Base-by-base conservation (phyloP, 306 rosid species). In the Castanea crenata region DNA sequence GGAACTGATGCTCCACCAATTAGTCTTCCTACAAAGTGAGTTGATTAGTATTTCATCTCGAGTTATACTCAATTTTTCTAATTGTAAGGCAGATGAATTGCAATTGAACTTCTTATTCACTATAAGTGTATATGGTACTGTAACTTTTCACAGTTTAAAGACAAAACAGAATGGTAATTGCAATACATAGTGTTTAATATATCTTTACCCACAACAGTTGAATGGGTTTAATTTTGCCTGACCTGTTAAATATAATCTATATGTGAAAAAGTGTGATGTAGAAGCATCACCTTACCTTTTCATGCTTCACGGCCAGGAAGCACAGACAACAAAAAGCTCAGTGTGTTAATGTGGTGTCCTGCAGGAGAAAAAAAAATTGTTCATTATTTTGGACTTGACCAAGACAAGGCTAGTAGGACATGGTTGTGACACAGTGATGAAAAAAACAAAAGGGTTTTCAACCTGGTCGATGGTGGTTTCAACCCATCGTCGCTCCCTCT, bases 1-100 rank as follows among this genome's bases (percentile, higher is more conserved):
- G 96, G 99, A 49, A 91, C 92, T 31, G 95, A 95, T 82, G 62
- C 89, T 54, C 86, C 83, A 7, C 90, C 97, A 16, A 81, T 69
- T 27, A 21, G 67, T 34, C 72, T 92, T 74, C 57, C 49, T 79
- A 10, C 80, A 76, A 86, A 61, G 99, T 92, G 80, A 86, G 89
- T 83, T 65, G 19, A 41, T 74, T 77, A 76, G 55, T 74, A 72
- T 55, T 59, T 74, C 21, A 13, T 87, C 71, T 58, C 18, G 54
- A 15, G 55, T 62, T 76, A 34, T 49, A 73, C 7, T 16, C 57
- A 21, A 55, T 23, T 1, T 25, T 13, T 55, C 38, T 64, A 12
- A 46, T 58, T 67, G 54, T 19, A 35, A 19, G n/a, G 52, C 51
- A 9, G 14, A 32, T 35, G 23, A 21, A 34, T 34, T 35, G 72